Evolutionary conservation across 2,329 filamentous ascomycete species (phyloP).

Genomic region (Pezicula neosporulosa): DNA sequence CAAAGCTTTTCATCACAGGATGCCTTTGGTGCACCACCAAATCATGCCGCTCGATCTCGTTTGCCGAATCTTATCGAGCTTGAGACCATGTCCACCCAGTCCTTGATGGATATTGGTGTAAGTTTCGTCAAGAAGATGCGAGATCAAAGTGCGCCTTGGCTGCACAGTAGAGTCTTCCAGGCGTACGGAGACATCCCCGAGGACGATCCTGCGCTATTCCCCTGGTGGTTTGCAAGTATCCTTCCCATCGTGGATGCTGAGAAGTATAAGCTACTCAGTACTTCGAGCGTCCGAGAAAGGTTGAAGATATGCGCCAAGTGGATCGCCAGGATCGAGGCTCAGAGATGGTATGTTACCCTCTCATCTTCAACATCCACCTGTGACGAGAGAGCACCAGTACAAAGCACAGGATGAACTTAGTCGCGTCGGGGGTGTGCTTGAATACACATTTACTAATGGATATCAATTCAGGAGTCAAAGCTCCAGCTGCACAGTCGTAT

Average conservation of each 20-base stretch:
- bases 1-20: slow-evolving; percentile 14
- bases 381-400: background rate
- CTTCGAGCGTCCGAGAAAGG: slow-evolving; percentile 73
- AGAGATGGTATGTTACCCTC: slow-evolving; percentile 16
- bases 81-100: slow-evolving; percentile 57
- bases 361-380: background rate
- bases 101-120: slow-evolving; percentile 61
- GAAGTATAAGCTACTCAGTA: slow-evolving; percentile 73
- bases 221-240: slow-evolving; percentile 88
- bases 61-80: slow-evolving; percentile 19
- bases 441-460: background rate
- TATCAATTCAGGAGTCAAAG: slow-evolving; percentile 10
- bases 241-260: slow-evolving; percentile 74
- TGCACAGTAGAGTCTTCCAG: slow-evolving; percentile 66
- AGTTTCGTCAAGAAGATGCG: slow-evolving; percentile 70
- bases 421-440: background rate
- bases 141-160: slow-evolving; percentile 67
- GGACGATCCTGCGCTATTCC: slow-evolving; percentile 71
- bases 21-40: slow-evolving; percentile 15
- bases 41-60: slow-evolving; percentile 3
- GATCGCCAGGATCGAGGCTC: slow-evolving; percentile 53
- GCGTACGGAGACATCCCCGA: slow-evolving; percentile 73
- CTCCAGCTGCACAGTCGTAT: slow-evolving; percentile 20
- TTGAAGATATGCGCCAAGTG: slow-evolving; percentile 80
- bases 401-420: background rate